phyloP scores from a whole-genome alignment of 2,329 filamentous ascomycete genomes.

The Rhynchosporium agropyri region DNA sequence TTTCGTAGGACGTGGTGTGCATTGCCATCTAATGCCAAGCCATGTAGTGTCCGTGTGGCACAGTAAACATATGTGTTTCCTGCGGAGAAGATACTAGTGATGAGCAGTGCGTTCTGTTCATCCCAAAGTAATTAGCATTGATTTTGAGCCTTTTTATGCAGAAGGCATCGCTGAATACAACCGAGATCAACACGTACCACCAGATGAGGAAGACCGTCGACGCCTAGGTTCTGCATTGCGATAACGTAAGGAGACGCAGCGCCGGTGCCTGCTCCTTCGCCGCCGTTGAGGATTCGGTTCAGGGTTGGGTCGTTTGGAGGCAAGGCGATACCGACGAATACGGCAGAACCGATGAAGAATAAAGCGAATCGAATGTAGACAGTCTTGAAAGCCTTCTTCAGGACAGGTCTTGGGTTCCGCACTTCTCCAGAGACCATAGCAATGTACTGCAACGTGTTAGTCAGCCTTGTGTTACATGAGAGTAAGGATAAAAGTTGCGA shows the following conservation, averaged over 20 bases:
- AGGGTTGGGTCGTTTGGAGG: slow-evolving; percentile 60
- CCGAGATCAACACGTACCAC: slow-evolving; percentile 44
- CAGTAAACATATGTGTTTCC: slow-evolving; percentile 65
- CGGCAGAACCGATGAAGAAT: slow-evolving; percentile 70
- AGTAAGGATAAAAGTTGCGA: background rate
- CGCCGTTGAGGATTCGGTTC: slow-evolving; percentile 48
- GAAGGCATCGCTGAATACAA: background rate
- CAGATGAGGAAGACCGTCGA: slow-evolving; percentile 63
- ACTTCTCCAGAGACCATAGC: slow-evolving; percentile 71
- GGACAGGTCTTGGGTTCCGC: slow-evolving; percentile 61
- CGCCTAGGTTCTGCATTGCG: slow-evolving; percentile 67
- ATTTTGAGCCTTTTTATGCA: background rate
- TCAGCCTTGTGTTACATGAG: background rate
- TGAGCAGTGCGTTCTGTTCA: slow-evolving; percentile 59
- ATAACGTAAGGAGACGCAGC: slow-evolving; percentile 49
- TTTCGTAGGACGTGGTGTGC: slow-evolving; percentile 57
- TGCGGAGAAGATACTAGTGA: slow-evolving; percentile 66
- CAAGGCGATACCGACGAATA: slow-evolving; percentile 66
- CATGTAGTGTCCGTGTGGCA: slow-evolving; percentile 68
- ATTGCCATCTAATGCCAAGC: slow-evolving; percentile 65
- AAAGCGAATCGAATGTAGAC: slow-evolving; percentile 71
- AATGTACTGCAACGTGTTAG: slow-evolving; percentile 55
- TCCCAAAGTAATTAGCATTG: background rate
- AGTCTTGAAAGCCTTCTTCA: slow-evolving; percentile 71
- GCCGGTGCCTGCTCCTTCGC: slow-evolving; percentile 49